Conservation (phyloP, 2,329 filamentous ascomycete genomes). For the Epichloe bromicola region DNA sequence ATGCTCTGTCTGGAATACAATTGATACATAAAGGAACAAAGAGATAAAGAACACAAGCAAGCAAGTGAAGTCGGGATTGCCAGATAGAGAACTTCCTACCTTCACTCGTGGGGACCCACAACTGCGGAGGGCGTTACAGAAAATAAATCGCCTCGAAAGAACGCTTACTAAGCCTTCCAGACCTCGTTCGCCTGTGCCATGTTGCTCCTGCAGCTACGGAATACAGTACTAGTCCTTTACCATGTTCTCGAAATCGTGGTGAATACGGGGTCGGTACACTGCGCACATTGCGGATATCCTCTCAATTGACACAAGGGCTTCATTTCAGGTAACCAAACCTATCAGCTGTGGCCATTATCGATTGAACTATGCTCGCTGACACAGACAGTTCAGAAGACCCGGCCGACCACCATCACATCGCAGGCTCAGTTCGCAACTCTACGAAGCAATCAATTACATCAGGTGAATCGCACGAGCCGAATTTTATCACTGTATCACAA, state of each 20-base stretch:
- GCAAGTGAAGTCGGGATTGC: no score
- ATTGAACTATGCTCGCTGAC: background rate
- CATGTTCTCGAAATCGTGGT: background rate
- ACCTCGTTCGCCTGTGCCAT: background rate
- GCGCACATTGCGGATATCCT: background rate
- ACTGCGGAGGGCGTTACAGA: background rate
- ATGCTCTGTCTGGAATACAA: background rate
- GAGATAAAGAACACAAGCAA: no score
- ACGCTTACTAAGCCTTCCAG: background rate
- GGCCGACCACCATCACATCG: background rate
- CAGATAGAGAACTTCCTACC: no score
- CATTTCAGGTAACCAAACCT: background rate
- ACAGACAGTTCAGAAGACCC: background rate
- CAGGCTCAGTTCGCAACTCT: background rate
- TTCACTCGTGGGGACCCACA: no score
- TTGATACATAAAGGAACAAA: no score
- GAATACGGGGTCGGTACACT: background rate
- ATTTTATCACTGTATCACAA: conserved; percentile 5
- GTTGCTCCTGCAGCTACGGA: background rate
- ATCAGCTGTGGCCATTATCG: background rate
- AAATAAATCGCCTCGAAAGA: background rate
- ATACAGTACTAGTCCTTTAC: background rate
- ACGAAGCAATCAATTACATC: background rate
- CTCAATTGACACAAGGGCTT: background rate
- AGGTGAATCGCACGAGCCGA: background rate